A percentile compares a stretch with the other conserved stretches of the same genome.
Conservation (phyloP, 2,329 filamentous ascomycete species). For the Ilyonectria robusta region DNA sequence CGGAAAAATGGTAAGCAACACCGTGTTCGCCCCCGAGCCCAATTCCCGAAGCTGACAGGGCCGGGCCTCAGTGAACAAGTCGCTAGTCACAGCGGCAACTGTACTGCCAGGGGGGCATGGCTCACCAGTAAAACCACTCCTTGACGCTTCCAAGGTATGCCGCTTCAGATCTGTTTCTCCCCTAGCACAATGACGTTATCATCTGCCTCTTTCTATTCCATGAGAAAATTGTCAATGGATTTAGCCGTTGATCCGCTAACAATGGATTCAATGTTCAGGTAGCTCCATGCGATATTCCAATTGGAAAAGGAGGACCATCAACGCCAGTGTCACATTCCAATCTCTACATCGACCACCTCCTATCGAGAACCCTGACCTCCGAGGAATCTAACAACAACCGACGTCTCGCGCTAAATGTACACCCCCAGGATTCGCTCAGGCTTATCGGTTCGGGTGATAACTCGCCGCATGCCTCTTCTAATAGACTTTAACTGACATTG, state of each 20-base stretch:
- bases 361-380: slow-evolving; percentile 18
- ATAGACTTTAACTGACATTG: not conserved
- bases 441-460: not conserved
- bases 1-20: slow-evolving; percentile 36
- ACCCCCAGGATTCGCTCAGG: not conserved
- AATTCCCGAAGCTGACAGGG: slow-evolving; percentile 20
- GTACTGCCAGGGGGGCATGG: not conserved
- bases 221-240: not conserved
- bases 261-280: not conserved
- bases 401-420: slow-evolving; percentile 34
- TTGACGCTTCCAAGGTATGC: slow-evolving; percentile 8
- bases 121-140: slow-evolving; percentile 2
- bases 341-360: slow-evolving; percentile 35
- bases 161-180: not conserved
- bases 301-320: not conserved
- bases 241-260: not conserved
- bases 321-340: not conserved
- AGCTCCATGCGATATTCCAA: not conserved
- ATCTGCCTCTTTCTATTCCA: not conserved
- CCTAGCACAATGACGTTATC: not conserved
- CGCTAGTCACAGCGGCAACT: slow-evolving; percentile 20
- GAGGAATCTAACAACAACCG: slow-evolving; percentile 22
- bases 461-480: not conserved
- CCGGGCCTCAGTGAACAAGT: slow-evolving; percentile 32
- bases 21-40: not conserved